These are phyloP conservation scores for Solanum habrochaites DNA, from an alignment of 257 asterid genomes.

Conservation along the genomic window DNA sequence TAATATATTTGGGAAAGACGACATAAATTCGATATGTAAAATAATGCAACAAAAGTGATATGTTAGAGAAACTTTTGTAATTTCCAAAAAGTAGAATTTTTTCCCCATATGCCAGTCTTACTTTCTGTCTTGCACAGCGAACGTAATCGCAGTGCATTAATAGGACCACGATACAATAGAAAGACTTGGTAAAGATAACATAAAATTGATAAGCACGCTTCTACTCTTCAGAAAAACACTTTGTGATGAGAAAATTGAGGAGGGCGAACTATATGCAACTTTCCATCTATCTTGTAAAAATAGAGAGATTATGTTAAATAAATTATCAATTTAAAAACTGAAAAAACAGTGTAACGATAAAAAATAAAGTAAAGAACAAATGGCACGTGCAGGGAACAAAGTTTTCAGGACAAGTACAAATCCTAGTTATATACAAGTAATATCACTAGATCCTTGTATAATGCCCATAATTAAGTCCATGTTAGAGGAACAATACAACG, in stretches of 20 bases:
- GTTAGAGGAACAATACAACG: slow-evolving; percentile 4
- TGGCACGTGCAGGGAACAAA: slow-evolving; percentile 41
- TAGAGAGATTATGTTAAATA: too few relatives aligned
- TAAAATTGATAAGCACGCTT: fast-evolving
- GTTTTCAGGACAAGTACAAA: slow-evolving; percentile 12
- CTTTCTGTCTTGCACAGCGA: background rate
- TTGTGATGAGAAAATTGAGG: background rate
- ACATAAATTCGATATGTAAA: background rate
- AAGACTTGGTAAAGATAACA: too few relatives aligned
- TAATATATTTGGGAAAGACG: background rate
- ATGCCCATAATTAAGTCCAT: background rate
- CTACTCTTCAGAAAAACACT: background rate
- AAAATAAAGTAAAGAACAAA: background rate
- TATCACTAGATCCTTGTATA: slow-evolving; percentile 7
- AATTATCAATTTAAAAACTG: too few relatives aligned
- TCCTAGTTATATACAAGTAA: background rate
- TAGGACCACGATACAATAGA: too few relatives aligned
- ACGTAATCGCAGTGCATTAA: too few relatives aligned
- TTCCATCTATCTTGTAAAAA: too few relatives aligned
- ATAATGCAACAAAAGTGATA: background rate
- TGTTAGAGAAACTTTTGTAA: background rate
- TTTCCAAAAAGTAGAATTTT: background rate
- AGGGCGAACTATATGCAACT: too few relatives aligned
- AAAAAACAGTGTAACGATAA: background rate
- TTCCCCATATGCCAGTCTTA: fast-evolving